Conservation (phyloP, 2,329 filamentous ascomycete species). For the Nectriaceae sp. region DNA sequence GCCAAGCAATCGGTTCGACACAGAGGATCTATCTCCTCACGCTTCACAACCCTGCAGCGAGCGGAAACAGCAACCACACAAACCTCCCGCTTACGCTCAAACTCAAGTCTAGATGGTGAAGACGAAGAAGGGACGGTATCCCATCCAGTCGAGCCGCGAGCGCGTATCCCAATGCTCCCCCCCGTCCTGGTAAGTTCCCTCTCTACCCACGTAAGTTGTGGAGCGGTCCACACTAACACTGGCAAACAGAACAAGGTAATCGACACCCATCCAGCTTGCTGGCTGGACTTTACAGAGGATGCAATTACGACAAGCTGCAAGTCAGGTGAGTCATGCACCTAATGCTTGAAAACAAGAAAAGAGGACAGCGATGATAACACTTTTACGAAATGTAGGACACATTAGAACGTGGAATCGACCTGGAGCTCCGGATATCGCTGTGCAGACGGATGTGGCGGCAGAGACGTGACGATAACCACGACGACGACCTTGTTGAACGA, state of each 20-base stretch:
- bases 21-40: slow-evolving; percentile 55
- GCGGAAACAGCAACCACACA: slow-evolving; percentile 64
- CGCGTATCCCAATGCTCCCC: slow-evolving; percentile 81
- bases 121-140: slow-evolving; percentile 63
- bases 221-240: slow-evolving; percentile 13
- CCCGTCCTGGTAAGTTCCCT: slow-evolving; percentile 76
- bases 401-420: slow-evolving; percentile 75
- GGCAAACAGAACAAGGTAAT: slow-evolving; percentile 70
- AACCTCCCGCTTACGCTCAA: slow-evolving; percentile 64
- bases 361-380: slow-evolving; percentile 6
- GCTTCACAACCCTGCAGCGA: slow-evolving; percentile 50
- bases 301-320: slow-evolving; percentile 92
- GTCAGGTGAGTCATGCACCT: slow-evolving; percentile 59
- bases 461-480: slow-evolving; percentile 20
- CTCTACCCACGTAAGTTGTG: slow-evolving; percentile 1
- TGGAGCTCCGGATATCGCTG: slow-evolving; percentile 26
- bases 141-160: slow-evolving; percentile 83
- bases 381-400: slow-evolving; percentile 56
- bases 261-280: slow-evolving; percentile 83
- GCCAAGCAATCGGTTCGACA: slow-evolving; percentile 36
- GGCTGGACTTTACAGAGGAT: slow-evolving; percentile 92
- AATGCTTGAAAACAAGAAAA: slow-evolving; percentile 37
- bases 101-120: slow-evolving; percentile 62
- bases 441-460: slow-evolving; percentile 22
- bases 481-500: neutral